Evolutionary conservation across 2,329 filamentous ascomycete species (phyloP), one percentile per base, ranked within the genome.

Genomic region (Ophiocordyceps sinensis): DNA sequence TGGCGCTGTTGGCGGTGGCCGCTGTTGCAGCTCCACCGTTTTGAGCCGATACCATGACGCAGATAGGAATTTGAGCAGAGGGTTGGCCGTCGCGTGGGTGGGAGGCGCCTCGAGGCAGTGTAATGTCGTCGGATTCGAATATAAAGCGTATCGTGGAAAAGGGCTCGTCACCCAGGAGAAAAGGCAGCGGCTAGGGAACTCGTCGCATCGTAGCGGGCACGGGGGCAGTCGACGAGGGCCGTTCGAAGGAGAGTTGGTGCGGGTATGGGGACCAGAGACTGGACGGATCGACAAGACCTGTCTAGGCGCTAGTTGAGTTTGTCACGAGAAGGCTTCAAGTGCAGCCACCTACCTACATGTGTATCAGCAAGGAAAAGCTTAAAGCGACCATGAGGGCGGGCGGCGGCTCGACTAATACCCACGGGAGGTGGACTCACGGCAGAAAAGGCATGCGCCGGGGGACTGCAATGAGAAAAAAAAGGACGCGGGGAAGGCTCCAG

Each of bases 21-120:
- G 54, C 55, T 36, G 54, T 61, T 39, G 55, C 59, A 40, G 60
- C 56, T 51, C 56, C 57, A 44, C 59, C 53, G 43, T 57, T 62
- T 47, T 63, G 56, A 37, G 57, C 58, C 44, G 65, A 58, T 43
- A 61, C 65, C 62, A 67, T 66, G 46, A 46, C 52, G 52, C 41
- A 43, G 42, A 45, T 29, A 40, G 31, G 43, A 29, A 19, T 31
- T 42, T 37, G 36, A 41, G 31, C 23, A 42, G 38, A 41, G 29
- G 17, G 5, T 3, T 17, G n/a, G 15, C 17, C 13, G n/a, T 15
- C n/a, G n/a, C 13, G 13, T 35, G 32, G 5, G 19, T 19, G 19
- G 5, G 32, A 35, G 15, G 17, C 32, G 32, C 32, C n/a, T 35
- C 32, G 15, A 17, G 32, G 32, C 14, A n/a, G 14, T 35, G 3